Percentiles rank a stretch among this genome's conserved stretches.
These are phyloP conservation scores for Juglanconis sp. DNA, from an alignment of 2,329 filamentous ascomycete genomes.

Conservation along the genomic window DNA sequence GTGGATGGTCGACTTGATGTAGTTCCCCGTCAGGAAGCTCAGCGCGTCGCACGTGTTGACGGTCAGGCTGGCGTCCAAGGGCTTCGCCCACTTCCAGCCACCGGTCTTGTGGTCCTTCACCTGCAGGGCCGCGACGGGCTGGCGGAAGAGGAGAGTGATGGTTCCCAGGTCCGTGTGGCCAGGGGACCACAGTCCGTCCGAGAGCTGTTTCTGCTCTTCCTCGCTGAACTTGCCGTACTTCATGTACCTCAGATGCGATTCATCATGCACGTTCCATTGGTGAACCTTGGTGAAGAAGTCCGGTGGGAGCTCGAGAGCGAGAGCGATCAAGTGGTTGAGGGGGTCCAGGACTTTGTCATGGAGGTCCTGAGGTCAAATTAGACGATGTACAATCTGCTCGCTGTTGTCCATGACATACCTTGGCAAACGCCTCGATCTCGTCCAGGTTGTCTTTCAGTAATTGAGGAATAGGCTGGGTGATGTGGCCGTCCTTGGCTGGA, in stretches of 20 bases:
- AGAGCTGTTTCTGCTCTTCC: slow-evolving; percentile 47
- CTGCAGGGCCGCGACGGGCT: slow-evolving; percentile 52
- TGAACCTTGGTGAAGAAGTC: slow-evolving; percentile 50
- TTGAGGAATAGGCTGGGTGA: slow-evolving; percentile 32
- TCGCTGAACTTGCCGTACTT: slow-evolving; percentile 48
- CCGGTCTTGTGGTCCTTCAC: slow-evolving; percentile 38
- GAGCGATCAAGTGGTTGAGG: slow-evolving; percentile 54
- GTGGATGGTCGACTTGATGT: slow-evolving; percentile 35
- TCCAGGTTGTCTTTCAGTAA: slow-evolving; percentile 29
- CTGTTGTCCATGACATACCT: background rate
- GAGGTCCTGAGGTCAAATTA: slow-evolving; percentile 21
- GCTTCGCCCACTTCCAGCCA: slow-evolving; percentile 42
- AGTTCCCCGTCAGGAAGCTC: slow-evolving; percentile 41
- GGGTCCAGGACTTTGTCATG: slow-evolving; percentile 49
- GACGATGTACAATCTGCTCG: background rate
- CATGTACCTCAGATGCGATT: slow-evolving; percentile 59
- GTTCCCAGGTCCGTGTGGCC: slow-evolving; percentile 53
- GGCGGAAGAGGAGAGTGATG: slow-evolving; percentile 51
- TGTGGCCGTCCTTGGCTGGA: slow-evolving; percentile 1
- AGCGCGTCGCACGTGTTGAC: slow-evolving; percentile 45
- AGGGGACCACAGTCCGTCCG: slow-evolving; percentile 25
- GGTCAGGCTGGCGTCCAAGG: slow-evolving; percentile 43
- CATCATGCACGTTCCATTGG: slow-evolving; percentile 47
- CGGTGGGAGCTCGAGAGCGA: slow-evolving; percentile 52
- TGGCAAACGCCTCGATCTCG: slow-evolving; percentile 33